Conservation (phyloP, 345 rosid genomes). For the Kernera saxatilis region DNA sequence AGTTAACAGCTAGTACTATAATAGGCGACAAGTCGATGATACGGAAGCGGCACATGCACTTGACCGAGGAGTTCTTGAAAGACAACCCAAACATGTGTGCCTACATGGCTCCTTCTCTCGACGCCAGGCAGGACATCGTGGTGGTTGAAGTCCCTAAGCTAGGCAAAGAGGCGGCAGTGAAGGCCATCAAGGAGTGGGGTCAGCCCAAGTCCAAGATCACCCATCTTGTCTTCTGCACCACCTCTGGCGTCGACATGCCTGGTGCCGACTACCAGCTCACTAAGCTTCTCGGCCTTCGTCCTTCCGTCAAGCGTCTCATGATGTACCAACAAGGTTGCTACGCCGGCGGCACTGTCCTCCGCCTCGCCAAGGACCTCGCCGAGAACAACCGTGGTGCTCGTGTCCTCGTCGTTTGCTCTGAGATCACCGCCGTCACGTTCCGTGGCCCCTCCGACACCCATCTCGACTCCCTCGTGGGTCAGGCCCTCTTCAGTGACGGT, state of each 20-base stretch:
- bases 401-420: constrained; percentile 71
- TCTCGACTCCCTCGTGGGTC: constrained; percentile 65
- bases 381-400: constrained; percentile 80
- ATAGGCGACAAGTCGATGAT: constrained; percentile 72
- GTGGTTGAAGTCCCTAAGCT: constrained; percentile 77
- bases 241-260: constrained; percentile 90
- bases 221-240: constrained; percentile 76
- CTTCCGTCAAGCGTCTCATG: constrained; percentile 73
- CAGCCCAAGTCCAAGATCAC: constrained; percentile 86
- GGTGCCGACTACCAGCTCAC: constrained; percentile 93
- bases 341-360: constrained; percentile 82
- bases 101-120: constrained; percentile 67
- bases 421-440: constrained; percentile 73
- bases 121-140: constrained; percentile 69
- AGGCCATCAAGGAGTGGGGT: constrained; percentile 83
- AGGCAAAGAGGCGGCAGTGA: constrained; percentile 71
- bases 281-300: constrained; percentile 71
- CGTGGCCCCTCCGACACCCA: constrained; percentile 74
- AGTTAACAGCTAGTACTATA: not conserved
- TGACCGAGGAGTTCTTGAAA: constrained; percentile 62
- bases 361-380: constrained; percentile 74
- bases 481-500: constrained; percentile 66
- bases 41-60: constrained; percentile 57
- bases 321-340: constrained; percentile 70
- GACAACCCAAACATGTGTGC: constrained; percentile 55